phyloP scores from a whole-genome alignment of 2,329 filamentous ascomycete species.

The Sclerotinia borealis region DNA sequence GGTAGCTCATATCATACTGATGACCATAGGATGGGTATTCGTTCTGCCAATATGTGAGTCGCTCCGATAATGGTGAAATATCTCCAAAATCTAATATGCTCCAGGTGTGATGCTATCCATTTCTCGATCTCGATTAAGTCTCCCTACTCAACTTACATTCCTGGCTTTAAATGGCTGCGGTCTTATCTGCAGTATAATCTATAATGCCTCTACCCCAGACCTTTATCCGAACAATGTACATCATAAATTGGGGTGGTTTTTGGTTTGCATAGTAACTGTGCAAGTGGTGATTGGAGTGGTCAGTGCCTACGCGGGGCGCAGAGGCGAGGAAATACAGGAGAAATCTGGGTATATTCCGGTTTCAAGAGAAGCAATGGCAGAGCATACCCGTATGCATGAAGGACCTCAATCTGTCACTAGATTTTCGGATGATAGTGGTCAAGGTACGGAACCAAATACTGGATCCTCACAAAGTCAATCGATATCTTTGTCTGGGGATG shows the following conservation, averaged over 20 bases:
- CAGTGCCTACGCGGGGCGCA: slow-evolving; percentile 23
- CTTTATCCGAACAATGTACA: slow-evolving; percentile 85
- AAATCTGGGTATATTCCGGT: slow-evolving; percentile 60
- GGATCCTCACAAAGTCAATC: slow-evolving; percentile 61
- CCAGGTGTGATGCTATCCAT: slow-evolving; percentile 72
- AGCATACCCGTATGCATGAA: slow-evolving; percentile 42
- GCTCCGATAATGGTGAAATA: not conserved
- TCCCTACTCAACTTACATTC: slow-evolving; percentile 64
- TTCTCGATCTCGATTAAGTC: slow-evolving; percentile 66
- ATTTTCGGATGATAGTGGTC: slow-evolving; percentile 63
- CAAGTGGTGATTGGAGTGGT: slow-evolving; percentile 56
- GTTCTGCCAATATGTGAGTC: slow-evolving; percentile 61
- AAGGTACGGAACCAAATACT: slow-evolving; percentile 66
- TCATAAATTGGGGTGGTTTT: slow-evolving; percentile 79
- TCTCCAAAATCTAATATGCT: slow-evolving; percentile 4
- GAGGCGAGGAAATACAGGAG: slow-evolving; percentile 31
- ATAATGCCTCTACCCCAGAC: slow-evolving; percentile 77
- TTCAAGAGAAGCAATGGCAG: slow-evolving; percentile 48
- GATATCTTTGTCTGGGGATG: slow-evolving; percentile 46
- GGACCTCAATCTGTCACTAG: slow-evolving; percentile 38
- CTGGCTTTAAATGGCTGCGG: slow-evolving; percentile 57
- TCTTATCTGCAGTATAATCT: slow-evolving; percentile 59
- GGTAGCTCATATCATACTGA: slow-evolving; percentile 58
- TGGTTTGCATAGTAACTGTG: slow-evolving; percentile 63
- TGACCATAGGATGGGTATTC: slow-evolving; percentile 64